These are phyloP conservation scores for Berberis vulgaris DNA, from an alignment of 164 flowering plant genomes.

Conservation along the genomic window DNA sequence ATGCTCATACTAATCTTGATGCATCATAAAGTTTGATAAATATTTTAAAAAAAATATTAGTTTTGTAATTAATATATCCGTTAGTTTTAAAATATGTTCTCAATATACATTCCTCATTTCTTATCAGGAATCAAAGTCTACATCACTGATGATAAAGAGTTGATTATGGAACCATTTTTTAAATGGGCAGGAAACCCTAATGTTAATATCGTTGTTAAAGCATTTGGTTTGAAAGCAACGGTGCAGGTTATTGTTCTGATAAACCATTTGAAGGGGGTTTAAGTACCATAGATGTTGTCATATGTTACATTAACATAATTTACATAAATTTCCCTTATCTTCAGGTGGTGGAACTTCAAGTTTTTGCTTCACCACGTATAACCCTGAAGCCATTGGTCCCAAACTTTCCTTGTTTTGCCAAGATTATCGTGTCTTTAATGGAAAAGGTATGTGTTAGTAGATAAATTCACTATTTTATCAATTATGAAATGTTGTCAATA, in stretches of 20 bases:
- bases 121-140: slow-evolving; percentile 91
- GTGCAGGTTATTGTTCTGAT: slow-evolving; percentile 21
- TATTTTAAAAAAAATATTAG: no score
- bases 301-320: neutral
- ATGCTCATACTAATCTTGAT: no score
- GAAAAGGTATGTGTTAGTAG: slow-evolving; percentile 49
- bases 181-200: slow-evolving; percentile 99
- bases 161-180: slow-evolving; percentile 82
- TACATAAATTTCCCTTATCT: slow-evolving; percentile 13
- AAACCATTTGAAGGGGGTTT: no score
- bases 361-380: slow-evolving; percentile 87
- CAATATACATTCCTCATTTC: neutral
- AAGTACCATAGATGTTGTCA: no score
- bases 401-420: slow-evolving; percentile 87
- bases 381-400: slow-evolving; percentile 96
- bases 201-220: slow-evolving; percentile 59
- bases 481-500: no score
- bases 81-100: no score
- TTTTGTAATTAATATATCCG: no score
- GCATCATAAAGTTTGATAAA: no score
- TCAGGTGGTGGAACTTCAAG: slow-evolving; percentile 93
- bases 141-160: slow-evolving; percentile 83
- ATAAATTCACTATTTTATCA: no score
- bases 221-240: slow-evolving; percentile 81
- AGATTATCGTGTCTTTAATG: slow-evolving; percentile 81